A percentile compares a stretch with the other conserved stretches of the same genome.
Conservation (phyloP, 805 yeast species). For the Suhomyces faveliae region DNA sequence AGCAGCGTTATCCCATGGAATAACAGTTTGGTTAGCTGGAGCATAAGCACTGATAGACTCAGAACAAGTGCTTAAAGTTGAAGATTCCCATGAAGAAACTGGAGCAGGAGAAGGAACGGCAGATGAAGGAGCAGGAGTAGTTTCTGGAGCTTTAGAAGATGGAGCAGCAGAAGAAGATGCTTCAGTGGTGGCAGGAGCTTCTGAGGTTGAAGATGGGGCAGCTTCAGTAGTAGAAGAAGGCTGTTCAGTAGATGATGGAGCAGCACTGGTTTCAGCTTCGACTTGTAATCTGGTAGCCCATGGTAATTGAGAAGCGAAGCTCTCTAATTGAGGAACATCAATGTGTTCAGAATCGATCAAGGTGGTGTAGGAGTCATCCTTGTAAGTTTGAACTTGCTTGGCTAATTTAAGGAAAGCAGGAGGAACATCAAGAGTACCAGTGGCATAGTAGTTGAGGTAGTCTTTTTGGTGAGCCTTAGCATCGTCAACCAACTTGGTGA, state of each 20-base stretch:
- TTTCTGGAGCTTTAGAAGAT: slow-evolving; percentile 6
- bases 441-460: slow-evolving; percentile 20
- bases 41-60: not conserved
- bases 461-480: slow-evolving; percentile 10
- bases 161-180: slow-evolving; percentile 16
- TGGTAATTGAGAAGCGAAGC: slow-evolving; percentile 13
- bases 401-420: slow-evolving; percentile 29
- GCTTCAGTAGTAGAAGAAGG: slow-evolving; percentile 2
- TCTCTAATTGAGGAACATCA: slow-evolving; percentile 10
- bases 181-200: slow-evolving; percentile 14
- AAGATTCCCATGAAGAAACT: slow-evolving; percentile 14
- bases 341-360: slow-evolving; percentile 13
- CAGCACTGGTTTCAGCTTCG: slow-evolving; percentile 8
- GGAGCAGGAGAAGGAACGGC: slow-evolving; percentile 17
- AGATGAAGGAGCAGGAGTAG: slow-evolving; percentile 4
- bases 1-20: slow-evolving; percentile 12
- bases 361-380: slow-evolving; percentile 40
- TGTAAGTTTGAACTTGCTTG: slow-evolving; percentile 27
- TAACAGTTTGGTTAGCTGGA: slow-evolving; percentile 8
- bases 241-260: slow-evolving; percentile 10
- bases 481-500: slow-evolving; percentile 13
- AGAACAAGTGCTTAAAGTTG: not conserved
- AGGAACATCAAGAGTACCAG: slow-evolving; percentile 28
- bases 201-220: slow-evolving; percentile 4
- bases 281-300: slow-evolving; percentile 11